Conservation (phyloP, 2,329 filamentous ascomycete species). For the Pezicula rhizophila region DNA sequence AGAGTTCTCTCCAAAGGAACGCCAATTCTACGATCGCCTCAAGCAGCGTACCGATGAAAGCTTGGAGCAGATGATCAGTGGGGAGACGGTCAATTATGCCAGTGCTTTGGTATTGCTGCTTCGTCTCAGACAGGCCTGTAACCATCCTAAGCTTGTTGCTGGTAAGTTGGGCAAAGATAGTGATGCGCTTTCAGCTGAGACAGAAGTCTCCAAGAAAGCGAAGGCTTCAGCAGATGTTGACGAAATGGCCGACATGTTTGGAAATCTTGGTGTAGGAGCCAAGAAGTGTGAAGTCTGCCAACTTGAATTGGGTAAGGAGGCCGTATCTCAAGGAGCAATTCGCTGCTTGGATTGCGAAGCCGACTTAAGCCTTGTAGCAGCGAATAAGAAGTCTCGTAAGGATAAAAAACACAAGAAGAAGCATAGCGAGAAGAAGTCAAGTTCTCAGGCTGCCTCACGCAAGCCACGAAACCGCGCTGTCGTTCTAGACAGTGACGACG, state of each 20-base stretch:
- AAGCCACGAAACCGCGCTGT: slow-evolving; percentile 48
- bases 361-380: slow-evolving; percentile 59
- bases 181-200: slow-evolving; percentile 68
- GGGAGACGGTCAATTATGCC: slow-evolving; percentile 77
- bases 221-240: slow-evolving; percentile 58
- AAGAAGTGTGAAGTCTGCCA: slow-evolving; percentile 30
- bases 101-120: slow-evolving; percentile 90
- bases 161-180: slow-evolving; percentile 82
- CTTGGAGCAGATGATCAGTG: slow-evolving; percentile 82
- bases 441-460: slow-evolving; percentile 34
- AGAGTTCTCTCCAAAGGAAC: slow-evolving; percentile 73
- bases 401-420: slow-evolving; percentile 36
- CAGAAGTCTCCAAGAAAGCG: slow-evolving; percentile 35
- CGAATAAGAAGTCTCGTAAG: slow-evolving; percentile 33
- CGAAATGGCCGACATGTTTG: slow-evolving; percentile 78
- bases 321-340: slow-evolving; percentile 37
- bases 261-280: slow-evolving; percentile 56
- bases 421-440: slow-evolving; percentile 20
- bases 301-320: slow-evolving; percentile 23
- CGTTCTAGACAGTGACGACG: slow-evolving; percentile 61
- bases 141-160: slow-evolving; percentile 84
- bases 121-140: slow-evolving; percentile 85
- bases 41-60: slow-evolving; percentile 81
- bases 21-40: slow-evolving; percentile 77
- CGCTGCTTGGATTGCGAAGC: slow-evolving; percentile 69